A percentile compares a stretch with the other conserved stretches of the same genome.
These are phyloP conservation scores for Alternaria gansuensis DNA, from an alignment of 2,329 filamentous ascomycete species.

Conservation along the genomic window DNA sequence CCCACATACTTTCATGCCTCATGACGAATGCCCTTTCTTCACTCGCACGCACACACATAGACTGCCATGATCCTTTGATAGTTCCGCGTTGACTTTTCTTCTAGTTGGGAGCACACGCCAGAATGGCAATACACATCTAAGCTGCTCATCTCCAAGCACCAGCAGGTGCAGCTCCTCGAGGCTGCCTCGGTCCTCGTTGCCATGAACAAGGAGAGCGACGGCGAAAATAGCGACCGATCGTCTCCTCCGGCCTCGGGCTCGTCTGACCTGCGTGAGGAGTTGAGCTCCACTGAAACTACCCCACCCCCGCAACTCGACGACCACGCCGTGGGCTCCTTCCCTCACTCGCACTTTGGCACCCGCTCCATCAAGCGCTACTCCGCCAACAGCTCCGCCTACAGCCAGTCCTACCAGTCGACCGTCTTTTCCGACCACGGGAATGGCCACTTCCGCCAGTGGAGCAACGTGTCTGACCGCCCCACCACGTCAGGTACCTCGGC, in stretches of 20 bases:
- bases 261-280: constrained; percentile 76
- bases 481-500: constrained; percentile 71
- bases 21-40: constrained; percentile 50
- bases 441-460: constrained; percentile 72
- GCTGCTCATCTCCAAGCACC: constrained; percentile 97
- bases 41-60: constrained; percentile 25
- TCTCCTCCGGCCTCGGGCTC: constrained; percentile 84
- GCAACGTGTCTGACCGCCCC: constrained; percentile 74
- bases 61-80: constrained; percentile 24
- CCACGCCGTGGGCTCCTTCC: constrained; percentile 62
- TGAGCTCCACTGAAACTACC: constrained; percentile 91
- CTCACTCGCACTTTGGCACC: constrained; percentile 47
- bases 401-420: constrained; percentile 83
- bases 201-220: constrained; percentile 77
- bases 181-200: constrained; percentile 94
- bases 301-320: constrained; percentile 81
- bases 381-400: constrained; percentile 62
- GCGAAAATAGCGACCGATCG: constrained; percentile 77
- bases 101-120: constrained; percentile 98
- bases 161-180: constrained; percentile 97
- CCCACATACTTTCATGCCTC: constrained; percentile 56
- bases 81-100: constrained; percentile 47
- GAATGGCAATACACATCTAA: constrained; percentile 98
- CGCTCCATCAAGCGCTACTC: constrained; percentile 57
- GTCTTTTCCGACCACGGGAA: constrained; percentile 65